A percentile compares a stretch with the other conserved stretches of the same genome.
phyloP scores from a whole-genome alignment of 768 basidiomycete species.

The Russula sp. region DNA sequence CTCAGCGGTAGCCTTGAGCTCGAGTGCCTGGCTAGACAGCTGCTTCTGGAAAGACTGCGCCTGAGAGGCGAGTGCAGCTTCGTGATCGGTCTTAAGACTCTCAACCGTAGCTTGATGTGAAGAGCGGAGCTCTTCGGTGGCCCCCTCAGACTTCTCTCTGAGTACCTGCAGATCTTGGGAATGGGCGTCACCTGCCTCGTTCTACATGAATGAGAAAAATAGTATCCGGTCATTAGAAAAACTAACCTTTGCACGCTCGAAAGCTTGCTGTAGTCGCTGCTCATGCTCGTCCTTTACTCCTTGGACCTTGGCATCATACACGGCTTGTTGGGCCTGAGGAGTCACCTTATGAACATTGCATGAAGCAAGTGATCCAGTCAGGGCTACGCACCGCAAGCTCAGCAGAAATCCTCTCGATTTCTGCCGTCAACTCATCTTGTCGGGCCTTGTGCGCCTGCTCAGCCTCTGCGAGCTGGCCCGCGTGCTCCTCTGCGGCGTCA shows the following conservation, averaged over 20 bases:
- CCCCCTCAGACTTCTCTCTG: constrained; percentile 59
- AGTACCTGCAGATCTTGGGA: constrained; percentile 67
- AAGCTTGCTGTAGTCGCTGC: constrained; percentile 60
- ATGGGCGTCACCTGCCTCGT: constrained; percentile 68
- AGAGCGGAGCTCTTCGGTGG: constrained; percentile 65
- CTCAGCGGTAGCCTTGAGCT: constrained; percentile 82
- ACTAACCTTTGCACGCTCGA: constrained; percentile 73
- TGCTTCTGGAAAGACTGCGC: constrained; percentile 59
- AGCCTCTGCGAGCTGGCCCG: constrained; percentile 49
- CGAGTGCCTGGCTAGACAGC: constrained; percentile 57
- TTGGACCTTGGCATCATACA: constrained; percentile 65
- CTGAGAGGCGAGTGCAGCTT: constrained; percentile 55
- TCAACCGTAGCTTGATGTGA: constrained; percentile 61
- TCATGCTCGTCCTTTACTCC: constrained; percentile 63
- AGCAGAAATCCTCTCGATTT: constrained; percentile 51
- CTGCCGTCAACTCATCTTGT: constrained; percentile 51
- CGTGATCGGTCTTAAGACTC: constrained; percentile 61
- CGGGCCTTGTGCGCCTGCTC: constrained; percentile 50
- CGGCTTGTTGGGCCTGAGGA: constrained; percentile 61
- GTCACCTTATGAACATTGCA: constrained; percentile 10
- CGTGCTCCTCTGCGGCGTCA: constrained; percentile 49
- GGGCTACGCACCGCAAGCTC: constrained; percentile 64
- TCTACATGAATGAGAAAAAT: constrained; percentile 41
- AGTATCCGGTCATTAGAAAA: background rate
- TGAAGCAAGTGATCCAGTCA: background rate